Conservation (phyloP, 805 yeast species). For the Saccharomycopsis schoenii region DNA sequence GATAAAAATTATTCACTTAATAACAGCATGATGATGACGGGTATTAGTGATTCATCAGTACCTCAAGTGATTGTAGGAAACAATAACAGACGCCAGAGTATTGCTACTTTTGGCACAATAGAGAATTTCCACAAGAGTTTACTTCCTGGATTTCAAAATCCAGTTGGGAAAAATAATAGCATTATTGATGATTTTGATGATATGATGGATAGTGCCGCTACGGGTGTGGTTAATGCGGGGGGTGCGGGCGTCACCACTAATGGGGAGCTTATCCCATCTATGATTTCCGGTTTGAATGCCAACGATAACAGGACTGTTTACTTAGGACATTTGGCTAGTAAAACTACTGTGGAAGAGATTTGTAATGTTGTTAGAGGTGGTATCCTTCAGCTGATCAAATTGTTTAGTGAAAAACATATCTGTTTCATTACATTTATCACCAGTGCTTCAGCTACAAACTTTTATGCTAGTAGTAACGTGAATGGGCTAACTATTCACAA, state of each 20-base stretch:
- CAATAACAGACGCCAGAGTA: background rate
- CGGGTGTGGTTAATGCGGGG: background rate
- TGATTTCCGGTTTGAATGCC: constrained; percentile 14
- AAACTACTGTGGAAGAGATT: constrained; percentile 59
- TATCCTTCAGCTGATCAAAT: constrained; percentile 48
- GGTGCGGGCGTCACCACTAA: background rate
- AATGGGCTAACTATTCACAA: constrained; percentile 56
- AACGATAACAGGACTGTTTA: constrained; percentile 57
- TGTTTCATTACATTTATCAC: constrained; percentile 67
- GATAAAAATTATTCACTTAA: background rate
- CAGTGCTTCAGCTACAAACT: constrained; percentile 54
- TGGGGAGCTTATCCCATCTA: constrained; percentile 8
- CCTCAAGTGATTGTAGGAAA: background rate
- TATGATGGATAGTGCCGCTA: background rate
- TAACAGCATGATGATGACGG: background rate
- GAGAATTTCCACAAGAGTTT: background rate
- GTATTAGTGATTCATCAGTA: background rate
- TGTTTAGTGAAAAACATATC: constrained; percentile 41
- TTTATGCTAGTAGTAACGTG: constrained; percentile 48
- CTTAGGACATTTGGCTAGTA: constrained; percentile 55
- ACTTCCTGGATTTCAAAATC: constrained; percentile 1
- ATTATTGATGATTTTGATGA: background rate
- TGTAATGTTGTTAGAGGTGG: constrained; percentile 76
- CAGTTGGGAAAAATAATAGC: background rate
- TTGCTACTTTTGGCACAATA: background rate